Conservation (phyloP, 768 basidiomycete species). For the Lentinula detonsa region DNA sequence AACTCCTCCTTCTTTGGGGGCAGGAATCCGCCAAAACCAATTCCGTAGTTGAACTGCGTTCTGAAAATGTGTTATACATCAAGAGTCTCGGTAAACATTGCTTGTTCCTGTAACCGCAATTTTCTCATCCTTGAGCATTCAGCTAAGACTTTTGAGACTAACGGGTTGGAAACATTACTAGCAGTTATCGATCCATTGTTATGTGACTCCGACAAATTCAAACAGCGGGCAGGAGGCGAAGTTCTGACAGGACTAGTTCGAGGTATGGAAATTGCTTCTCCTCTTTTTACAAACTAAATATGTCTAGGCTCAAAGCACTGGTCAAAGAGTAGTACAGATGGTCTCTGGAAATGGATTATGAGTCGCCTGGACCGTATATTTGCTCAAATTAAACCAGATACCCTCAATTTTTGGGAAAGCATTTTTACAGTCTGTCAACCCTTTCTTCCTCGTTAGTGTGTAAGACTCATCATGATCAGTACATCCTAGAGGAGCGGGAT, state of each 20-base stretch:
- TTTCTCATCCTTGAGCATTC: neutral
- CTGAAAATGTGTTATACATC: slow-evolving; percentile 37
- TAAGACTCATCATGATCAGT: slow-evolving; percentile 22
- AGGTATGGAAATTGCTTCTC: neutral
- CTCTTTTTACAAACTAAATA: neutral
- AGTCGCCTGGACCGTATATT: slow-evolving; percentile 58
- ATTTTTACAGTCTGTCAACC: slow-evolving; percentile 45
- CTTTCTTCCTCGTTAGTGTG: neutral
- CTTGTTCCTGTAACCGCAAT: neutral
- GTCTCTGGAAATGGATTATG: slow-evolving; percentile 70
- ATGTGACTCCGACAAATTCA: slow-evolving; percentile 68
- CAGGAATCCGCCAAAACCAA: slow-evolving; percentile 70
- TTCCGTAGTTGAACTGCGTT: slow-evolving; percentile 48
- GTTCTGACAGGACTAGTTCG: slow-evolving; percentile 9
- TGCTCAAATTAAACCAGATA: slow-evolving; percentile 80
- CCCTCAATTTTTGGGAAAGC: slow-evolving; percentile 67
- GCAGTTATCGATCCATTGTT: slow-evolving; percentile 55
- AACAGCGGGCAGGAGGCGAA: slow-evolving; percentile 78
- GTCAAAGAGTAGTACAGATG: slow-evolving; percentile 44
- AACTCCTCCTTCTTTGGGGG: slow-evolving; percentile 62
- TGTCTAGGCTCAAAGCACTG: slow-evolving; percentile 78
- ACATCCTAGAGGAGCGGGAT: slow-evolving; percentile 62
- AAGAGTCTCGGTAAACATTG: slow-evolving; percentile 30
- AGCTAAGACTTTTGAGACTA: slow-evolving; percentile 66
- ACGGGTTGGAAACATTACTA: slow-evolving; percentile 46